These are phyloP conservation scores for Leishmania amazonensis DNA, from an alignment of 208 protist species.

Conservation along the genomic window DNA sequence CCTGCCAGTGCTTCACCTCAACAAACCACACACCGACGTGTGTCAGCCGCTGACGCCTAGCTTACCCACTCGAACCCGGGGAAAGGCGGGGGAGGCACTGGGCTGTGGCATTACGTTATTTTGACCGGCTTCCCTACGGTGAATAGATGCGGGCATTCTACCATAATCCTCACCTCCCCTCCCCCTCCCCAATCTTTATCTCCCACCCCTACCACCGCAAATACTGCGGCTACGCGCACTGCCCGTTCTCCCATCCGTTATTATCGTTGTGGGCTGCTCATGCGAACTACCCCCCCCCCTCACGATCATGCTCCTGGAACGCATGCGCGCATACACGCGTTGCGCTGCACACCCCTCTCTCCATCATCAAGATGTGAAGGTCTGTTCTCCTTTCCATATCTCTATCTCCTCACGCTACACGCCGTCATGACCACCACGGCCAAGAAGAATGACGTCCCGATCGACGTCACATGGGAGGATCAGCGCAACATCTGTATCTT, in stretches of 20 bases:
- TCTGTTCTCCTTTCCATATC: background rate
- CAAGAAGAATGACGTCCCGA: slow-evolving; percentile 55
- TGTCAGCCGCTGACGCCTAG: no score
- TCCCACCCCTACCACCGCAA: background rate
- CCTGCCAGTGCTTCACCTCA: no score
- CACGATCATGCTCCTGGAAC: no score
- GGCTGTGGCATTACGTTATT: no score
- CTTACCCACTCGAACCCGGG: no score
- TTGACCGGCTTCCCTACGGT: no score
- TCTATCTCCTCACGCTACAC: background rate
- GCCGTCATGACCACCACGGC: background rate
- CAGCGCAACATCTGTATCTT: slow-evolving; percentile 89
- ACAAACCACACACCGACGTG: no score
- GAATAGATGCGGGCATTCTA: no score
- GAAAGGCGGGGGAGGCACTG: no score
- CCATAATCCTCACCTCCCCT: background rate
- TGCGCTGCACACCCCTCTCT: background rate
- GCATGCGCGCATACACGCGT: background rate
- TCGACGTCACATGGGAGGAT: slow-evolving; percentile 90
- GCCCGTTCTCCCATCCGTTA: no score
- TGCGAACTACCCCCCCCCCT: no score
- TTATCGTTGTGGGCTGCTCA: background rate
- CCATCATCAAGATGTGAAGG: background rate
- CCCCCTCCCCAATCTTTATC: background rate
- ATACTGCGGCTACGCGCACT: no score